phyloP scores from a whole-genome alignment of 2,329 filamentous ascomycete species.

The Rhynchosporium secalis region DNA sequence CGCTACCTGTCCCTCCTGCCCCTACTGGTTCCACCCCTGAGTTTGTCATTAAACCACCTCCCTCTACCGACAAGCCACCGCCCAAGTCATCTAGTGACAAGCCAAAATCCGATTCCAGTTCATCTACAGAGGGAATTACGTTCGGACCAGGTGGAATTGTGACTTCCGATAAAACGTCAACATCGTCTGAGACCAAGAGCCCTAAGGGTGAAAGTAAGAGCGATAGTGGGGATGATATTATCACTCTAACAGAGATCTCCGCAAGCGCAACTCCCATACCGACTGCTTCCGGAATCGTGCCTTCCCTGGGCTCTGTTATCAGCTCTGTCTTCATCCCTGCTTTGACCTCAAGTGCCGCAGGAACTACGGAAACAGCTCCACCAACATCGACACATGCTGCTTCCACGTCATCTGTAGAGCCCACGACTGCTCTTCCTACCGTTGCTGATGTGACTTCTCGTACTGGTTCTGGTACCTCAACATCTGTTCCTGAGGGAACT shows the following conservation, averaged over 20 bases:
- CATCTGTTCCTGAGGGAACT: not conserved
- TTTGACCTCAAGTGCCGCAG: not conserved
- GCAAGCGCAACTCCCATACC: not conserved
- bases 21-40: conserved; percentile 22
- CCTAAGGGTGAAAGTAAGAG: conserved; percentile 1
- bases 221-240: conserved; percentile 14
- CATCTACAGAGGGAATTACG: conserved; percentile 32
- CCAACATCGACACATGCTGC: not conserved
- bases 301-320: not conserved
- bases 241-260: not conserved
- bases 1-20: conserved; percentile 17
- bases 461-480: conserved; percentile 5
- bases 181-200: conserved; percentile 6
- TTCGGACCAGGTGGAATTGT: conserved; percentile 38
- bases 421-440: conserved; percentile 5
- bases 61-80: conserved; percentile 3
- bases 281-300: conserved; percentile 7
- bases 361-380: conserved; percentile 6
- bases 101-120: conserved; percentile 18
- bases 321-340: conserved; percentile 4
- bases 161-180: conserved; percentile 20
- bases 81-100: not conserved
- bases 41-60: conserved; percentile 20
- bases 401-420: too few relatives aligned
- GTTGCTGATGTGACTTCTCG: not conserved